A percentile compares a stretch with the other conserved stretches of the same genome.
Conservation (phyloP, 148 eudicot genomes). For the Hydrangea macrophylla region DNA sequence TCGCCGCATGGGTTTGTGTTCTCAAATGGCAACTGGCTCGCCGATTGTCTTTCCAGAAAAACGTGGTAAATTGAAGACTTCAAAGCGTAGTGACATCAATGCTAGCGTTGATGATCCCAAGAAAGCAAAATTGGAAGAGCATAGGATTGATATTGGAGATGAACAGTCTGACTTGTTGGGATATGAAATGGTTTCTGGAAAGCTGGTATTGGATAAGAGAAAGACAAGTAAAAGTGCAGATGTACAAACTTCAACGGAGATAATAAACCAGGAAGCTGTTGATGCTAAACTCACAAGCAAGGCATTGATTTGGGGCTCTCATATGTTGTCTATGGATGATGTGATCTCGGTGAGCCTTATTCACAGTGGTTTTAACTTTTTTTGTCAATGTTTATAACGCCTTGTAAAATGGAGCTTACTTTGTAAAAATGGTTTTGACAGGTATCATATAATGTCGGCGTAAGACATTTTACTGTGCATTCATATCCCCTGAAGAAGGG, state of each 20-base stretch:
- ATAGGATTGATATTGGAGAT: conserved; percentile 88
- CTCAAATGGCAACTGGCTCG: conserved; percentile 80
- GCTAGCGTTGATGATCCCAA: conserved; percentile 51
- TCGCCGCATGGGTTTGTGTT: conserved; percentile 78
- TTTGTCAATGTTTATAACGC: conserved; percentile 3
- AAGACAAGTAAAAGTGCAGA: conserved; percentile 50
- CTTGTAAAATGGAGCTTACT: conserved; percentile 3
- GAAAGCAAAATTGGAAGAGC: conserved; percentile 68
- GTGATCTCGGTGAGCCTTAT: conserved; percentile 79
- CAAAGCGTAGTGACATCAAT: conserved; percentile 34
- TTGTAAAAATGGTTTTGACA: conserved; percentile 29
- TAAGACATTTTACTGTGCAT: conserved; percentile 86
- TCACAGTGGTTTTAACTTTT: conserved; percentile 15
- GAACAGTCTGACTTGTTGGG: conserved; percentile 91
- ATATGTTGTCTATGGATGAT: conserved; percentile 67
- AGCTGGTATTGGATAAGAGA: conserved; percentile 74
- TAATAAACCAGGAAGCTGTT: conserved; percentile 41
- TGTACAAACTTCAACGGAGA: conserved; percentile 60
- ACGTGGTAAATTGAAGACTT: conserved; percentile 66
- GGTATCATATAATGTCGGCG: conserved; percentile 76
- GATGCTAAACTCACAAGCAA: conserved; percentile 96
- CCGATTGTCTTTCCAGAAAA: conserved; percentile 98
- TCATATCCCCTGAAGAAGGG: conserved; percentile 68
- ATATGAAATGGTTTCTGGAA: conserved; percentile 81
- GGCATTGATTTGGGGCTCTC: conserved; percentile 88